A percentile compares a stretch with the other conserved stretches of the same genome.
Evolutionary conservation across 805 yeast genomes (phyloP).

Genomic region (Ogataea nonfermentans): DNA sequence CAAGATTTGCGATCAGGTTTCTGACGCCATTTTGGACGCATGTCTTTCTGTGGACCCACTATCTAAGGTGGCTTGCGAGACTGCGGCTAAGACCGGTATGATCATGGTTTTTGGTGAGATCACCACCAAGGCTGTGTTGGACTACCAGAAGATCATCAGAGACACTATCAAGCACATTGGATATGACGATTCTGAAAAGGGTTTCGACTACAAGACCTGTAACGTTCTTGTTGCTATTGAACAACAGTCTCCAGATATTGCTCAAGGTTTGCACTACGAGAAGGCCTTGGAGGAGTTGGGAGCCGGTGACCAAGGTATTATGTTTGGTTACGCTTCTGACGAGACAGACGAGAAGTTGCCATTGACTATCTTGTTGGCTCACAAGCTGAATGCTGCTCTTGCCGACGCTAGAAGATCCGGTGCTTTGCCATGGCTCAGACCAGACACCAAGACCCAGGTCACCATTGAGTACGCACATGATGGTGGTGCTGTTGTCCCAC

Average conservation of each 20-base stretch:
- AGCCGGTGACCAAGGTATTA: constrained; percentile 99
- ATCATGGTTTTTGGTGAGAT: constrained; percentile 99
- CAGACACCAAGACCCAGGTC: constrained; percentile 99
- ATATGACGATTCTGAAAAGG: constrained; percentile 92
- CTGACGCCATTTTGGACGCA: constrained; percentile 97
- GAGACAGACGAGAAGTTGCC: constrained; percentile 98
- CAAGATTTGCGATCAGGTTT: constrained; percentile 97
- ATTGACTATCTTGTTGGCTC: constrained; percentile 89
- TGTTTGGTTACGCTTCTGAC: constrained; percentile 99
- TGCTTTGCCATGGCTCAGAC: constrained; percentile 93
- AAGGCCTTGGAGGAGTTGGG: constrained; percentile 95
- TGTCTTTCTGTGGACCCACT: constrained; percentile 93
- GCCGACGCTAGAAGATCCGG: constrained; percentile 98
- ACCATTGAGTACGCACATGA: constrained; percentile 94
- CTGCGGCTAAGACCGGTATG: constrained; percentile 99
- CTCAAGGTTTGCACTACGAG: constrained; percentile 98
- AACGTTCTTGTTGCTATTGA: constrained; percentile 98
- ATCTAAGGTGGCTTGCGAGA: constrained; percentile 99
- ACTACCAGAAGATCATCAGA: constrained; percentile 96
- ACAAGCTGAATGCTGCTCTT: constrained; percentile 93
- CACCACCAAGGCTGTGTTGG: constrained; percentile 93
- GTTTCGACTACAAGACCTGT: constrained; percentile 99
- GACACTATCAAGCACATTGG: constrained; percentile 99
- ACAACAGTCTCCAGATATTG: constrained; percentile 99
- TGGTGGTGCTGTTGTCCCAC: constrained; percentile 92